A percentile compares a stretch with the other conserved stretches of the same genome.
Conservation (phyloP, 371 early-diverging fungal species). For the Mucor circinelloides region DNA sequence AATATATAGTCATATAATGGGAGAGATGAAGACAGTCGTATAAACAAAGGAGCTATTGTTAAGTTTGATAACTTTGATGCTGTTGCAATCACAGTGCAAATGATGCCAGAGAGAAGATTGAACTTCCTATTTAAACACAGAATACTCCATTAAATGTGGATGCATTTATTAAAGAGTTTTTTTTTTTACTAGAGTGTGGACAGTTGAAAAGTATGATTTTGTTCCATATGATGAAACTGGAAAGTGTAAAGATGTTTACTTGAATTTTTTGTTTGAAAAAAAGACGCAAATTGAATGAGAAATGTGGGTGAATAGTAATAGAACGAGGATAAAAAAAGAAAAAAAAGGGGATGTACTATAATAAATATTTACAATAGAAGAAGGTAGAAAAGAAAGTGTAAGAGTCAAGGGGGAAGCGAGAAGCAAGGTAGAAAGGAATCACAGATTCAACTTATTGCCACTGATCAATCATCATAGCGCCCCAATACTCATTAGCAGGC, state of each 20-base stretch:
- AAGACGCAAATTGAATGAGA: neutral
- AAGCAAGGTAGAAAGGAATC: neutral
- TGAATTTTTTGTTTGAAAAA: neutral
- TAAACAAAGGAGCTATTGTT: neutral
- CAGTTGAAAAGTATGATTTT: neutral
- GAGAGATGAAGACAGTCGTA: neutral
- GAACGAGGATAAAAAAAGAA: too few relatives aligned
- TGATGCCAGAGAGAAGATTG: neutral
- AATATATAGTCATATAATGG: neutral
- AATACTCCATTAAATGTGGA: too few relatives aligned
- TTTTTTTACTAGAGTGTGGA: neutral
- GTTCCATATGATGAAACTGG: neutral
- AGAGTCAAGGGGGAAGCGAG: neutral
- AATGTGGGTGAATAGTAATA: neutral
- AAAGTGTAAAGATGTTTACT: neutral
- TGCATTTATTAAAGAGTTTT: neutral
- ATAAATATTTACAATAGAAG: constrained; percentile 5
- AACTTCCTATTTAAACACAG: too few relatives aligned
- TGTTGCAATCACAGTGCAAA: neutral
- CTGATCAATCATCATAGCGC: constrained; percentile 12
- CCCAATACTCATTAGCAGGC: constrained; percentile 12
- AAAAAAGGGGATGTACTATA: neutral
- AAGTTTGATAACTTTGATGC: neutral
- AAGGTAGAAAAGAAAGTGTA: neutral
- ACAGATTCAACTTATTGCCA: constrained; percentile 6